Evolutionary conservation across 2,329 filamentous ascomycete genomes (phyloP).

Genomic region (Aspergillus pseudoglaucus): DNA sequence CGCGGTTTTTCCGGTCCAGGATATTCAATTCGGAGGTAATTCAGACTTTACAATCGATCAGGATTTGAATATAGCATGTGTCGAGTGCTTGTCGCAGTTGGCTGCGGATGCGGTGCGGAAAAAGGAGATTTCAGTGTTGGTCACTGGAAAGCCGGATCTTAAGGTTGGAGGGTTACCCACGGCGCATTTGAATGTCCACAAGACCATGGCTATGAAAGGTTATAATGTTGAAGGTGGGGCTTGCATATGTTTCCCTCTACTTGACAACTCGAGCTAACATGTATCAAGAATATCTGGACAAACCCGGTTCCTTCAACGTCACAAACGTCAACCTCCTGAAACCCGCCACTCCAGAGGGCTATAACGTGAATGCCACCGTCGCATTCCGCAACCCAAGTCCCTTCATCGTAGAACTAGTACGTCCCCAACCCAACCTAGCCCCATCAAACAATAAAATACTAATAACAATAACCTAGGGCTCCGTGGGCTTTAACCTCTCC

Average conservation of each 20-base stretch:
- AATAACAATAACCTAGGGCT: constrained; percentile 8
- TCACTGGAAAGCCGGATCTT: constrained; percentile 14
- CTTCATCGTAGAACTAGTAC: constrained; percentile 19
- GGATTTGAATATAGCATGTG: constrained; percentile 17
- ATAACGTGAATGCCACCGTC: constrained; percentile 22
- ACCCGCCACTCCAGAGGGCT: constrained; percentile 11
- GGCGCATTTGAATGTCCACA: constrained; percentile 18
- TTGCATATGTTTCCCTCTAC: background rate
- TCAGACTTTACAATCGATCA: constrained; percentile 16
- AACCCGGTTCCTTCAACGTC: constrained; percentile 15
- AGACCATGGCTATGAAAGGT: constrained; percentile 17
- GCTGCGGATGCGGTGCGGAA: constrained; percentile 12
- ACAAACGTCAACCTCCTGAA: constrained; percentile 14
- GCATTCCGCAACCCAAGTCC: constrained; percentile 14
- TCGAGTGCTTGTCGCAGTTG: constrained; percentile 18
- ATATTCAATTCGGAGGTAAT: constrained; percentile 12
- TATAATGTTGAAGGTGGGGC: constrained; percentile 17
- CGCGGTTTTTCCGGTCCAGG: constrained; percentile 12
- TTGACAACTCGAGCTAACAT: background rate
- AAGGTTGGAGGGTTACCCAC: constrained; percentile 16
- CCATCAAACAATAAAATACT: background rate
- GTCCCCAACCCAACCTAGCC: background rate
- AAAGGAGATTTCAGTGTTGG: constrained; percentile 11
- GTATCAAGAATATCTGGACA: constrained; percentile 16
- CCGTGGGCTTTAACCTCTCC: constrained; percentile 20